Evolutionary conservation across 176 grass and related monocot species (phyloP), one percentile per base, ranked within the genome.

Genomic region (Paspalum notatum): DNA sequence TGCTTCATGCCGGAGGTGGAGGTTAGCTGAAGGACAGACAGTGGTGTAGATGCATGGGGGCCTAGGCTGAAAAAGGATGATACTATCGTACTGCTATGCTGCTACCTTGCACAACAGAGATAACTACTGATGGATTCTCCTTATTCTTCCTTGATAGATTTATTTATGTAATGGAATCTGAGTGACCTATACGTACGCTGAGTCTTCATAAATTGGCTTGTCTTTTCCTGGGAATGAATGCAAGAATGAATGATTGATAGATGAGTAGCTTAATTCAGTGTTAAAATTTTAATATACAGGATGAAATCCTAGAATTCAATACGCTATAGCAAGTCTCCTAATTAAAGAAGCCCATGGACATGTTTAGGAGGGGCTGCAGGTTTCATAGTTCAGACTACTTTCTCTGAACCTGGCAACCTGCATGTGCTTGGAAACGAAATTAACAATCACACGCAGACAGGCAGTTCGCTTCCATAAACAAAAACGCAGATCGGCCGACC

Each of bases 401-500:
- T 43, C 8, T 58, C 74, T 73, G 40, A 45, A 45, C 78, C n/a
- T n/a, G n/a, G n/a, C n/a, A n/a, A n/a, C n/a, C 16, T 81, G 26
- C 47, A 68, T 38, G 72, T 38, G 55, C 22, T 66, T n/a, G 80
- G 49, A 5, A 50, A 83, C 86, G 40, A 49, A 83, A 65, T 27
- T 67, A 66, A 57, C 66, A 79, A 66, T 38, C 16, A 79, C 42
- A 12, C 45, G 25, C 26, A 68, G 5, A 12, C 24, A 39, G 49
- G 3, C 44, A 25, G 55, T 24, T 25, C 13, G n/a, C 25, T 59
- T 10, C 8, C 39, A 76, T 12, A 46, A 27, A 62, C 27, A 2
- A 47, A 20, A 46, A 2, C 9, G 8, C 7, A 44, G 41, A 77
- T 62, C 26, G 16, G 22, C 44, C 58, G 57, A 42, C 50, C 49